phyloP scores from a whole-genome alignment of 1,284 basidiomycete genomes.

The Exobasidium cylindrosporum region DNA sequence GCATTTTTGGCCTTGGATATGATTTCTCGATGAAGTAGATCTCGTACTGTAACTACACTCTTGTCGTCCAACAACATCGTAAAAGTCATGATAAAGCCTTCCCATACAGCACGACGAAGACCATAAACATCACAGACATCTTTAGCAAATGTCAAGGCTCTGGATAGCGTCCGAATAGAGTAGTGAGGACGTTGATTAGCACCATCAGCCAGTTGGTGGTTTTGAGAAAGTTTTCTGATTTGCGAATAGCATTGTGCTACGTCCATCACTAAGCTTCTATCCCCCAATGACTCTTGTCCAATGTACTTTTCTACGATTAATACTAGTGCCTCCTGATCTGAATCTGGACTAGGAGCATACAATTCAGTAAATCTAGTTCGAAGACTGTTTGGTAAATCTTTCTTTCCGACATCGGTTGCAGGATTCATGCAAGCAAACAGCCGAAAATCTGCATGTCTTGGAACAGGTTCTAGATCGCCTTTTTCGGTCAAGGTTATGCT shows the following conservation, averaged over 20 bases:
- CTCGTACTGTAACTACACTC: constrained; percentile 70
- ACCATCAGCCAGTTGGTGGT: constrained; percentile 86
- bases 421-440: constrained; percentile 99
- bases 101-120: constrained; percentile 79
- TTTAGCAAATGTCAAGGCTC: constrained; percentile 85
- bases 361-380: constrained; percentile 92
- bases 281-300: constrained; percentile 75
- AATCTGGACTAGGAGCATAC: constrained; percentile 87
- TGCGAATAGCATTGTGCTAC: constrained; percentile 85
- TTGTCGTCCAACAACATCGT: constrained; percentile 83
- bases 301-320: constrained; percentile 88
- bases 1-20: constrained; percentile 76
- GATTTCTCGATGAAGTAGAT: constrained; percentile 74
- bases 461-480: constrained; percentile 84
- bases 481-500: constrained; percentile 92
- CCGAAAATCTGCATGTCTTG: constrained; percentile 89
- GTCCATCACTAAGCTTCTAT: constrained; percentile 83
- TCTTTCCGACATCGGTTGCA: constrained; percentile 97
- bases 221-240: constrained; percentile 75
- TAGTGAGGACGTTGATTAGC: constrained; percentile 93
- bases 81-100: constrained; percentile 95
- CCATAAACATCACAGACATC: constrained; percentile 77
- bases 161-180: constrained; percentile 91
- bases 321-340: constrained; percentile 83
- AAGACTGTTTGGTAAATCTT: constrained; percentile 86